These are phyloP conservation scores for Rosa lucieae DNA, from an alignment of 306 rosid species.

Conservation along the genomic window DNA sequence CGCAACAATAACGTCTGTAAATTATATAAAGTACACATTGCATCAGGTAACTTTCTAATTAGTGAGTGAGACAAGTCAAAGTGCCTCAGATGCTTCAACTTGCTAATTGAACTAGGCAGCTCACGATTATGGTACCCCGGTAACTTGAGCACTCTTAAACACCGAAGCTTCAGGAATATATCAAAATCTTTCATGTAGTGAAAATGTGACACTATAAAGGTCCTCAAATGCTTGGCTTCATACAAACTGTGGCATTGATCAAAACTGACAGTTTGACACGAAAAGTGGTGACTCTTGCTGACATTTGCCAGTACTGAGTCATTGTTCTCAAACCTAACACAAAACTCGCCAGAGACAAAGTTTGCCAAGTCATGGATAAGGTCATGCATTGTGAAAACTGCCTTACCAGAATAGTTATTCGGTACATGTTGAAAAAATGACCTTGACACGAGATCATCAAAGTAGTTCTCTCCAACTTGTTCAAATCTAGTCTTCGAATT, in stretches of 20 bases:
- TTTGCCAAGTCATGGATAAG: not conserved
- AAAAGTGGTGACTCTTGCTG: not conserved
- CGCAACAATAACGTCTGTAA: conserved; percentile 7
- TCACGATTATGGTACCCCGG: rapidly evolving
- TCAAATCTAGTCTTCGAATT: not conserved
- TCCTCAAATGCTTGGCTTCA: not conserved
- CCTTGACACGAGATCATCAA: conserved; percentile 25
- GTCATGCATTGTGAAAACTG: not conserved
- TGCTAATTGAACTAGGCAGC: not conserved
- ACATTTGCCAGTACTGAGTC: not conserved
- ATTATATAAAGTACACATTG: not conserved
- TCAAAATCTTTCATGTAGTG: not conserved
- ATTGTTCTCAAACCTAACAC: not conserved
- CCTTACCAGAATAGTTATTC: not conserved
- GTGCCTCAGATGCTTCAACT: not conserved
- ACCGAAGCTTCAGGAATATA: not conserved
- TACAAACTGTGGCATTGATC: not conserved
- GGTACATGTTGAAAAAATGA: conserved; percentile 14
- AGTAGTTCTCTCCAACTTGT: conserved; percentile 15
- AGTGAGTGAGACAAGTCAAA: not conserved
- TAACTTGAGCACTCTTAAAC: not conserved
- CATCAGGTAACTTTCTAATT: not conserved
- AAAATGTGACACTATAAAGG: not conserved
- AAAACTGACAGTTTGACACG: not conserved
- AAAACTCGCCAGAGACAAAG: not conserved